Percentiles rank a stretch among this genome's conserved stretches.
These are phyloP conservation scores for Lathyrus oleraceus DNA, from an alignment of 306 rosid species.

Conservation along the genomic window DNA sequence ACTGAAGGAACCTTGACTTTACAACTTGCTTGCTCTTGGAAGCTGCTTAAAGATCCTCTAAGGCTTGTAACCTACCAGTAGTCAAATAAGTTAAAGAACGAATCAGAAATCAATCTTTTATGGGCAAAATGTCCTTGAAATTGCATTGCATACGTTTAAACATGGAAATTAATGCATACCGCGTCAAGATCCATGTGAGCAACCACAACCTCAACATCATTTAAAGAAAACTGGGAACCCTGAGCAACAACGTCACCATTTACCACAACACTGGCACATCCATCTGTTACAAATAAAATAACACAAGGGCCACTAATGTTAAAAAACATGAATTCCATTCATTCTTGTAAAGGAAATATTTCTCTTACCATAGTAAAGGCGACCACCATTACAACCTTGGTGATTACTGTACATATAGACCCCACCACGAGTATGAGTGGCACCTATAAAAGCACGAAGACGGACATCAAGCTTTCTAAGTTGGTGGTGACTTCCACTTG, in stretches of 20 bases:
- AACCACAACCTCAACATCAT: constrained; percentile 80
- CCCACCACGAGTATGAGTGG: constrained; percentile 89
- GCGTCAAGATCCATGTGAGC: constrained; percentile 91
- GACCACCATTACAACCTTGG: constrained; percentile 95
- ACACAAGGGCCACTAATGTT: constrained; percentile 4
- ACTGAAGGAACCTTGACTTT: constrained; percentile 78
- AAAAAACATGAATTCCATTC: not conserved
- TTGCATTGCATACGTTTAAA: constrained; percentile 1
- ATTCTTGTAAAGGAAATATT: constrained; percentile 3
- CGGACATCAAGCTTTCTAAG: constrained; percentile 93
- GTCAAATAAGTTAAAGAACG: constrained; percentile 16
- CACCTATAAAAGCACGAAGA: constrained; percentile 80
- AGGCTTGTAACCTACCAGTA: constrained; percentile 85
- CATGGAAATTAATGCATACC: constrained; percentile 50
- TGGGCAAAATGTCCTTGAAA: not conserved
- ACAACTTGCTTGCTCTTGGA: constrained; percentile 98
- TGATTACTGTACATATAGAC: constrained; percentile 94
- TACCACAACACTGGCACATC: constrained; percentile 81
- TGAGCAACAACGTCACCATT: constrained; percentile 92
- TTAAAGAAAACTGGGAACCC: constrained; percentile 94
- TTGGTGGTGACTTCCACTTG: constrained; percentile 99
- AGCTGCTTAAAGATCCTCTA: constrained; percentile 94
- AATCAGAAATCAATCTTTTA: constrained; percentile 26
- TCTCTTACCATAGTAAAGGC: constrained; percentile 84
- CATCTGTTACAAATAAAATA: constrained; percentile 60